Conservation (phyloP, 805 yeast species). For the Candida maris region DNA sequence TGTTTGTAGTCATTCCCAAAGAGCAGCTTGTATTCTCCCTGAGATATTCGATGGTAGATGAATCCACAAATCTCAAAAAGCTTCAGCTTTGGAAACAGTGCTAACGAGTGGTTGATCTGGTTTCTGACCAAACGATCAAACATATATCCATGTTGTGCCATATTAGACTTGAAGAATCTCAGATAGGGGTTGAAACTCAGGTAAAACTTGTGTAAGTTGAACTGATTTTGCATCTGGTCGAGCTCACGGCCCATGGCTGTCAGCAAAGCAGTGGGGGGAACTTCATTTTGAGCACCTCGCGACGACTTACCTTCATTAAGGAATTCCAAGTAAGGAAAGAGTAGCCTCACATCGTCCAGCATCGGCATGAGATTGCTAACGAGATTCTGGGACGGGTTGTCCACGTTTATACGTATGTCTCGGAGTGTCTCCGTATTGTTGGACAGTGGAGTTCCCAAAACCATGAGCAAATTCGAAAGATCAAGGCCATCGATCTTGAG, state of each 20-base stretch:
- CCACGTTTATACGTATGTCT: constrained; percentile 26
- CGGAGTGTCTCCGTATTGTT: constrained; percentile 22
- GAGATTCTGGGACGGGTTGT: constrained; percentile 29
- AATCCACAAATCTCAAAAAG: constrained; percentile 32
- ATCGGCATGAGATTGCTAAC: constrained; percentile 28
- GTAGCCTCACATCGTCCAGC: constrained; percentile 26
- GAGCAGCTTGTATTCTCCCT: constrained; percentile 17
- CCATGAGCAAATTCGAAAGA: constrained; percentile 32
- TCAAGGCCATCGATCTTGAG: constrained; percentile 26
- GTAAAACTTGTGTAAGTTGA: constrained; percentile 9
- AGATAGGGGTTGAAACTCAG: constrained; percentile 11
- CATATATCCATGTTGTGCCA: constrained; percentile 20
- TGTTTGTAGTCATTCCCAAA: constrained; percentile 25
- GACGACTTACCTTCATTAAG: too few relatives aligned
- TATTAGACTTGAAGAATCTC: constrained; percentile 17
- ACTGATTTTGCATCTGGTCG: constrained; percentile 20
- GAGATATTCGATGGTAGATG: constrained; percentile 19
- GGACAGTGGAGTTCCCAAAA: constrained; percentile 29
- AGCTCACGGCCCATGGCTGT: constrained; percentile 31
- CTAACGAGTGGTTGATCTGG: constrained; percentile 25
- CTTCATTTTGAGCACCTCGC: too few relatives aligned
- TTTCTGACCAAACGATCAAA: constrained; percentile 28
- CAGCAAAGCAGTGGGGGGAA: too few relatives aligned
- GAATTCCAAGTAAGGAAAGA: constrained; percentile 29
- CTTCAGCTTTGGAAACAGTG: constrained; percentile 18